Percentiles rank a stretch among this genome's conserved stretches.
phyloP scores from a whole-genome alignment of 2,329 filamentous ascomycete genomes.

The Alternaria viburni region DNA sequence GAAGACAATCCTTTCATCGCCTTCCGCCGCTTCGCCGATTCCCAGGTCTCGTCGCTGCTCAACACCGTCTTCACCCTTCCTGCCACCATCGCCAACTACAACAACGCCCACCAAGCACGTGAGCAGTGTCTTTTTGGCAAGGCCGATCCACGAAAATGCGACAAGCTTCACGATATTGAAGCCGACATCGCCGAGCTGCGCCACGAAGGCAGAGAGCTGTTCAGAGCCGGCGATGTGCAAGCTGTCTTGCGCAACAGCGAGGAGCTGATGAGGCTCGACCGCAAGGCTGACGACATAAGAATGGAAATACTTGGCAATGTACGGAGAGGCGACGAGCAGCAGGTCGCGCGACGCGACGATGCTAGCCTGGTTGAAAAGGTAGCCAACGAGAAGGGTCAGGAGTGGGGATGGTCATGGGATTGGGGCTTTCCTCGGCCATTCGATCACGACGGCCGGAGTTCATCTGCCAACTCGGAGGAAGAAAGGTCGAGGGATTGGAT shows the following conservation, averaged over 20 bases:
- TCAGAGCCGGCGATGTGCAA: conserved; percentile 34
- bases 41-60: conserved; percentile 62
- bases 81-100: conserved; percentile 39
- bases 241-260: conserved; percentile 41
- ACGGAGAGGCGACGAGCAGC: not conserved
- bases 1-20: conserved; percentile 63
- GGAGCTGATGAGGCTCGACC: conserved; percentile 35
- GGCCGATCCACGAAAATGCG: conserved; percentile 35
- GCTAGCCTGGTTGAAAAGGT: conserved; percentile 34
- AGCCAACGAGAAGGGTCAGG: conserved; percentile 39
- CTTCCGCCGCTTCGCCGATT: conserved; percentile 67
- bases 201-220: conserved; percentile 34
- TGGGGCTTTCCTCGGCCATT: conserved; percentile 42
- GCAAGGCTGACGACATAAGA: conserved; percentile 33
- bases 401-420: conserved; percentile 45
- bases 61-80: conserved; percentile 57
- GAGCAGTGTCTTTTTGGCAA: conserved; percentile 43
- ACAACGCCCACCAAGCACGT: conserved; percentile 36
- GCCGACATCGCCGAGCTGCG: conserved; percentile 25
- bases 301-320: conserved; percentile 28
- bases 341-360: conserved; percentile 8
- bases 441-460: conserved; percentile 17
- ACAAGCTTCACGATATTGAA: conserved; percentile 33
- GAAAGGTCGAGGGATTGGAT: not conserved
- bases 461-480: not conserved